These are phyloP conservation scores for Phylloporus scabripes DNA, from an alignment of 768 basidiomycete genomes.

Conservation along the genomic window DNA sequence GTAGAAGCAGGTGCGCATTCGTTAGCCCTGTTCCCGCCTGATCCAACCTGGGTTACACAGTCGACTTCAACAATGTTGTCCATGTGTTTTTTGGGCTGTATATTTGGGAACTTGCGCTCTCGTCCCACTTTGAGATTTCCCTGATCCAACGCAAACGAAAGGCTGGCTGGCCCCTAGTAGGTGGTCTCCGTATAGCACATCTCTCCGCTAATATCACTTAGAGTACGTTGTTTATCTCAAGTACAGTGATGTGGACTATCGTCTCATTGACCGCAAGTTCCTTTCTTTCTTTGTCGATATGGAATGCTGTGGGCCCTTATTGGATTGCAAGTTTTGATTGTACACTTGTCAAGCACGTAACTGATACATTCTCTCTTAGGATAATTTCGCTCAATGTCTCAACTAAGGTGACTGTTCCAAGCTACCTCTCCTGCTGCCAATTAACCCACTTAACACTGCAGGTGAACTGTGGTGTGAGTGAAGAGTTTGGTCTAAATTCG, in stretches of 20 bases:
- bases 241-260: not conserved
- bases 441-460: constrained; percentile 6
- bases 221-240: constrained; percentile 10
- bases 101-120: constrained; percentile 61
- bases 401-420: constrained; percentile 19
- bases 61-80: constrained; percentile 52
- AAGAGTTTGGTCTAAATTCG: not conserved
- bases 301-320: constrained; percentile 62
- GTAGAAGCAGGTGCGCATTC: constrained; percentile 21
- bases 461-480: constrained; percentile 58
- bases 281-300: constrained; percentile 68
- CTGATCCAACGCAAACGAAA: constrained; percentile 50
- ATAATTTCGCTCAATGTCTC: constrained; percentile 53
- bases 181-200: constrained; percentile 19
- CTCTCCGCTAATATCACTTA: constrained; percentile 9
- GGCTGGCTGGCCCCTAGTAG: constrained; percentile 66
- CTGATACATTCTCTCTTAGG: constrained; percentile 29
- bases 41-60: constrained; percentile 35
- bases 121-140: constrained; percentile 64
- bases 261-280: constrained; percentile 34
- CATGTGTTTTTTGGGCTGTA: constrained; percentile 63
- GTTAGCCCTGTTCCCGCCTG: not conserved
- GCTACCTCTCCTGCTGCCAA: not conserved
- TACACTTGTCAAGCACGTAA: not conserved
- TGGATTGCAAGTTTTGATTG: constrained; percentile 43